phyloP scores from a whole-genome alignment of 495 filamentous ascomycete species.

The Mycothermus thermophilus region DNA sequence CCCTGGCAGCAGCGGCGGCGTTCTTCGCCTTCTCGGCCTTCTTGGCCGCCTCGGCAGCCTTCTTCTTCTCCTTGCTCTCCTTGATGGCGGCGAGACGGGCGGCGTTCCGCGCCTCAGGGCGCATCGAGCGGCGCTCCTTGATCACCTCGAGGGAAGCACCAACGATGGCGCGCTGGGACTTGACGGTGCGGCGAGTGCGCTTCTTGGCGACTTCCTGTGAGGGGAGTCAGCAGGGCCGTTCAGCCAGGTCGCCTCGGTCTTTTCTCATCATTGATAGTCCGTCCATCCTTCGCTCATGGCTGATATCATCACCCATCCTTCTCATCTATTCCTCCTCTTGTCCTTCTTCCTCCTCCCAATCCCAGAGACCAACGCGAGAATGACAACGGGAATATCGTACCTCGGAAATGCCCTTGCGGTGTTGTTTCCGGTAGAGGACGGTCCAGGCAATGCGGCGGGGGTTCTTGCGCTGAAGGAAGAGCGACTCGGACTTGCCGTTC shows the following conservation, averaged over 20 bases:
- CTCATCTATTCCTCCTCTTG: not conserved
- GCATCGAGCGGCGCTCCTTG: conserved; percentile 90
- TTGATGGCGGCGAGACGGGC: conserved; percentile 85
- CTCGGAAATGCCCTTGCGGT: conserved; percentile 99
- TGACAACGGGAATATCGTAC: conserved; percentile 38
- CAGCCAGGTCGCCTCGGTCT: no score
- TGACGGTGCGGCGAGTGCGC: conserved; percentile 94
- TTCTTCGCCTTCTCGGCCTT: conserved; percentile 99
- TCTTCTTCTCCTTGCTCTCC: conserved; percentile 95
- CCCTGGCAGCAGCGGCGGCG: conserved; percentile 59
- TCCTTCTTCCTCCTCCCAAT: not conserved
- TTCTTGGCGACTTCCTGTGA: conserved; percentile 97
- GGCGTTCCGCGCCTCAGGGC: conserved; percentile 88
- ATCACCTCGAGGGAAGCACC: conserved; percentile 98
- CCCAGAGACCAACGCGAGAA: not conserved
- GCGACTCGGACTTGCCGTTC: conserved; percentile 98
- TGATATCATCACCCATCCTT: not conserved
- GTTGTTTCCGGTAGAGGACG: conserved; percentile 89
- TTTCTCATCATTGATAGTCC: no score
- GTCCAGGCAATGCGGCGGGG: conserved; percentile 98
- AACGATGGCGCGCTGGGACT: conserved; percentile 97
- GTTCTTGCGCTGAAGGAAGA: conserved; percentile 99
- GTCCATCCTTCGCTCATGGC: not conserved
- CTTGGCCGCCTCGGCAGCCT: conserved; percentile 73
- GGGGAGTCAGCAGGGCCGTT: conserved; percentile 35